Base-by-base conservation (phyloP, 2,329 filamentous ascomycete species). In the Sporothrix dimorphospora region DNA sequence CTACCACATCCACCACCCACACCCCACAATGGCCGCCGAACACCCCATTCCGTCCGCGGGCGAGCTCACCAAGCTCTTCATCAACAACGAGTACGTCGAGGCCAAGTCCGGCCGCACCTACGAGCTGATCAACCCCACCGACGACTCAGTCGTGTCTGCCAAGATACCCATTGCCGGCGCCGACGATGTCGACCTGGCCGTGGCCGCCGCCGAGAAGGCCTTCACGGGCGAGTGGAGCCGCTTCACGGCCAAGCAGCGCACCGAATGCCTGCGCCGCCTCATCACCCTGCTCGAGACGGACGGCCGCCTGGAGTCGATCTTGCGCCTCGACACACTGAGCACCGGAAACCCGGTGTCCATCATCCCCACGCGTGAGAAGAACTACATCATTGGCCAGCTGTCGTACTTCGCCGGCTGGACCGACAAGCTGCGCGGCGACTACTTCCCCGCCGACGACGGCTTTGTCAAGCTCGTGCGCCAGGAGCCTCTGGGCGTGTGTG, bases 401-500 rank as follows among this genome's bases (percentile, higher is more conserved):
- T 53, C 30, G 6, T 71, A 71, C 61, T 71, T 59, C 12, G 77
- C 77, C 4, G 81, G 81, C 6, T 82, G 81, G 81, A 80, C 77
- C 34, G 81, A 82, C 73, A 83, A 83, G 75, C 78, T 80, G 55
- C 73, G 73, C 3, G 81, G 81, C 19, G 78, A 82, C 61, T 76
- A 77, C 0, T 80, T 79, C 76, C 83, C 83, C 4, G 79, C 81
- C 71, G 83, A 84, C 42, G 83, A 85, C 73, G 83, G 84, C 2
- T 84, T 85, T 76, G 76, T 83, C 65, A 71, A 71, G 59, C 42
- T 66, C 5, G 69, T 71, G 30, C 69, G 69, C n/a, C 69, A 71
- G 8, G 69, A 71, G 59, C 69, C 59, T 7, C 45, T 71, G n/a
- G 69, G 69, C 3, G 70, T 72, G 3, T 72, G 70, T n/a, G 70